Base-by-base conservation (phyloP, 1,284 basidiomycete genomes). In the Naganishia sp. region DNA sequence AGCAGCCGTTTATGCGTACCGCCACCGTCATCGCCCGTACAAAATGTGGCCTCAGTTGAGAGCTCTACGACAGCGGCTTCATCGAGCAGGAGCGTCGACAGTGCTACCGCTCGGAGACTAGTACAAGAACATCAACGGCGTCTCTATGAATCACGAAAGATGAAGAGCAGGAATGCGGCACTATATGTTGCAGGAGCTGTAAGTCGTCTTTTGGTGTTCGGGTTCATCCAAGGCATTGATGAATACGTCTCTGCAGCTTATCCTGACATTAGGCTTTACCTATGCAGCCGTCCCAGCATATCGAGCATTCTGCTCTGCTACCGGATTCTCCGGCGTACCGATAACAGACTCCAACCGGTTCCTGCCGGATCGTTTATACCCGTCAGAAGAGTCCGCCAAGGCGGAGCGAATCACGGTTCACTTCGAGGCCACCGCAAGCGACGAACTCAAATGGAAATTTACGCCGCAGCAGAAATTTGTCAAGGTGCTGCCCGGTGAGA, bases 281-380 rank as follows among this genome's bases (percentile, higher is more conserved):
- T 99, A 99, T 78, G 95, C 96, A 21, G 92, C 96, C 39, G 96
- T 99, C 1, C 96, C 96, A 0, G 84, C 97, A 5, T 99, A 99
- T 80, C 88, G 96, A 57, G 93, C 93, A 75, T 99, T 99, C 82
- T 99, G 96, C 78, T 90, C 93, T 2, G 92, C 94, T 2, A 99
- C 96, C 1, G 96, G 96, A 1, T 99, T 95, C 76, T 91, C 89
- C 11, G 96, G 96, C 2, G 95, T 93, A 25, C 96, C 96, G 2
- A 88, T 92, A 63, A 91, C 93, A 49, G 90, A 89, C 63, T 87
- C 86, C 53, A 87, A 86, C 53, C 87, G 87, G 44, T 95, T 92
- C 75, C 86, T 88, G 63, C 84, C 93, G 0, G 88, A 90, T 59
- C 85, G 92, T 25, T 85, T 95, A 9, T 88, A 93, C 23, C 89